phyloP scores from a whole-genome alignment of 2,329 filamentous ascomycete genomes.

The Fusarium citri region DNA sequence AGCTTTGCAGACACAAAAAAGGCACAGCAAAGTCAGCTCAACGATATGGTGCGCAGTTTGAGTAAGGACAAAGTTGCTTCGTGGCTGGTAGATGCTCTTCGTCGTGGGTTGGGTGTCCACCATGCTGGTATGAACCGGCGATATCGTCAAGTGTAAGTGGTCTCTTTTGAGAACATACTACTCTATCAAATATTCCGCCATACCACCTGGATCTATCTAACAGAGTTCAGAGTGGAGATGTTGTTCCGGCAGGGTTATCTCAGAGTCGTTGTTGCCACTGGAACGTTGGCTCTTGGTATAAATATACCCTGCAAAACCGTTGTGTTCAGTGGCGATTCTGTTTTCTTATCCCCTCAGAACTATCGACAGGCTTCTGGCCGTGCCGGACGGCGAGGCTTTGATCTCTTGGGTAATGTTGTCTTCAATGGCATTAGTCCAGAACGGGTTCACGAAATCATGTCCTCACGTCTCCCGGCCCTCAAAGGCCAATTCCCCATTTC shows the following conservation, averaged over 20 bases:
- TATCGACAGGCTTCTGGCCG: conserved; percentile 82
- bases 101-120: conserved; percentile 79
- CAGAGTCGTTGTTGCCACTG: conserved; percentile 78
- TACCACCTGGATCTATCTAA: conserved; percentile 1
- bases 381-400: conserved; percentile 83
- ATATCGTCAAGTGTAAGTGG: conserved; percentile 73
- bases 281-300: conserved; percentile 80
- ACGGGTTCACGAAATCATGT: conserved; percentile 76
- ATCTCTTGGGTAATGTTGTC: conserved; percentile 83
- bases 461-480: conserved; percentile 77
- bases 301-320: conserved; percentile 89
- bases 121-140: conserved; percentile 83
- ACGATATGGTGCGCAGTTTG: conserved; percentile 57
- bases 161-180: neutral
- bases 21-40: conserved; percentile 68
- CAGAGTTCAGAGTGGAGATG: conserved; percentile 70
- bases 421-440: conserved; percentile 73
- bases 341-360: conserved; percentile 79
- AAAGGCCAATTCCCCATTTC: conserved; percentile 84
- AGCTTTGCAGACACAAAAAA: conserved; percentile 74
- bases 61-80: conserved; percentile 60
- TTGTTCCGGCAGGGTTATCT: conserved; percentile 79
- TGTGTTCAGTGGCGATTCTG: conserved; percentile 78
- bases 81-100: conserved; percentile 69
- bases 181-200: neutral